Evolutionary conservation across 257 asterid genomes (phyloP).

Genomic region (Petunia axillaris): DNA sequence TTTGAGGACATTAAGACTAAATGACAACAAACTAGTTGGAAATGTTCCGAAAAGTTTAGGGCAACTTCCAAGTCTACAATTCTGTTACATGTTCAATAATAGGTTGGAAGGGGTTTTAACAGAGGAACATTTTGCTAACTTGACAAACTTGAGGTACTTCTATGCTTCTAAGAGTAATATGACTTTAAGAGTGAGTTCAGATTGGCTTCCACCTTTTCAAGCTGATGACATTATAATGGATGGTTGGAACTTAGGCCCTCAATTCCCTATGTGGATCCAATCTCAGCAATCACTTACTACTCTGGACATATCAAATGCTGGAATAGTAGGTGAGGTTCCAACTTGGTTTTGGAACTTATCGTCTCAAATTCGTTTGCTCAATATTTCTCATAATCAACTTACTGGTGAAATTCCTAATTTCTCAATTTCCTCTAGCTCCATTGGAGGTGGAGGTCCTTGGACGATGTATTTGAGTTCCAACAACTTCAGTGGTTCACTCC

Average conservation of each 20-base stretch:
- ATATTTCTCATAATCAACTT: slow-evolving; percentile 22
- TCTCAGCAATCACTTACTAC: slow-evolving; percentile 16
- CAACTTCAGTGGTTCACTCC: slow-evolving; percentile 40
- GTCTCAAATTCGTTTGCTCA: slow-evolving; percentile 21
- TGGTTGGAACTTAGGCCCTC: slow-evolving; percentile 21
- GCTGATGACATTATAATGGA: slow-evolving; percentile 1
- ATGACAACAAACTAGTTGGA: slow-evolving; percentile 19
- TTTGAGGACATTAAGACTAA: slow-evolving; percentile 5
- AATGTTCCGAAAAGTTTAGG: slow-evolving; percentile 37
- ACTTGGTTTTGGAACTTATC: slow-evolving; percentile 28
- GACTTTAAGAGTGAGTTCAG: slow-evolving; percentile 29
- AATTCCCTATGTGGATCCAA: slow-evolving; percentile 24
- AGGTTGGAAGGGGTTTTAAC: slow-evolving; percentile 42
- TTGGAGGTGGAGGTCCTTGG: slow-evolving; percentile 27
- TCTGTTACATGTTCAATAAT: slow-evolving; percentile 13
- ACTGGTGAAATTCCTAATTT: slow-evolving; percentile 19
- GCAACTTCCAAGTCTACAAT: slow-evolving; percentile 26
- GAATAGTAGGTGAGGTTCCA: slow-evolving; percentile 24
- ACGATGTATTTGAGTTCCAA: slow-evolving; percentile 34
- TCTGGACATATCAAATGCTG: slow-evolving; percentile 20
- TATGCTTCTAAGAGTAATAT: slow-evolving; percentile 30
- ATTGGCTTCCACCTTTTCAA: slow-evolving; percentile 25
- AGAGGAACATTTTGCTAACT: slow-evolving; percentile 36
- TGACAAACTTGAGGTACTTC: slow-evolving; percentile 23
- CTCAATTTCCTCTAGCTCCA: slow-evolving; percentile 11